Evolutionary conservation across 78 protist genomes (phyloP).

Genomic region (Dictyostelium firmibasis): DNA sequence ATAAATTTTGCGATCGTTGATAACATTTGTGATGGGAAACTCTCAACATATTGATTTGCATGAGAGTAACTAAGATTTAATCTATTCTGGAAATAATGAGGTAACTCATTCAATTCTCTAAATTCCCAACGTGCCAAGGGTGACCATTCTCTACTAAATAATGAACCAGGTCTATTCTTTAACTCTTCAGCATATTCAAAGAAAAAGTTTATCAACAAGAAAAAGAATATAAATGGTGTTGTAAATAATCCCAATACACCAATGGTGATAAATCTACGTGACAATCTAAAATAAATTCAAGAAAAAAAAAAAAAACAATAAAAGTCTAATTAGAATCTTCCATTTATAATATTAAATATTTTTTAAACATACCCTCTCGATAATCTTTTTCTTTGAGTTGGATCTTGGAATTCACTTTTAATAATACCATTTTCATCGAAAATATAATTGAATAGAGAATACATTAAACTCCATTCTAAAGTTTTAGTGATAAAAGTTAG

Average conservation of each 20-base stretch:
- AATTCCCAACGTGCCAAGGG: slow-evolving; percentile 87
- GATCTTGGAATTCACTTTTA: slow-evolving; percentile 54
- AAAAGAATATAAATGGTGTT: slow-evolving; percentile 87
- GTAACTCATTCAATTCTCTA: slow-evolving; percentile 91
- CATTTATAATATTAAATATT: slow-evolving; percentile 3
- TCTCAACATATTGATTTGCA: slow-evolving; percentile 77
- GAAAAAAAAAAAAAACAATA: neutral
- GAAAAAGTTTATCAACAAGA: slow-evolving; percentile 83
- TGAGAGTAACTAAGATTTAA: slow-evolving; percentile 67
- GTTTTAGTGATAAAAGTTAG: slow-evolving; percentile 74
- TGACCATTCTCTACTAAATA: slow-evolving; percentile 90
- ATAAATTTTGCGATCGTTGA: slow-evolving; percentile 60
- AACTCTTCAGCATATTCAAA: slow-evolving; percentile 88
- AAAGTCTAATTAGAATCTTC: too few species aligned
- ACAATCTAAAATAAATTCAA: slow-evolving; percentile 44
- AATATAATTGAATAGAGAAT: slow-evolving; percentile 69
- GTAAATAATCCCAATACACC: slow-evolving; percentile 84
- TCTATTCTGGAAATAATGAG: slow-evolving; percentile 86
- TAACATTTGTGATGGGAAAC: slow-evolving; percentile 69
- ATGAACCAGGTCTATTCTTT: slow-evolving; percentile 83
- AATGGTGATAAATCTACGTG: slow-evolving; percentile 54
- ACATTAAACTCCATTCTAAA: slow-evolving; percentile 86
- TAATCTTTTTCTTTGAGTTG: slow-evolving; percentile 27
- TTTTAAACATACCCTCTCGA: slow-evolving; percentile 35
- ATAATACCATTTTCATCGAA: slow-evolving; percentile 74